Conservation (phyloP, 1,139 yeast genomes). For the Hansenula lynferdii region DNA sequence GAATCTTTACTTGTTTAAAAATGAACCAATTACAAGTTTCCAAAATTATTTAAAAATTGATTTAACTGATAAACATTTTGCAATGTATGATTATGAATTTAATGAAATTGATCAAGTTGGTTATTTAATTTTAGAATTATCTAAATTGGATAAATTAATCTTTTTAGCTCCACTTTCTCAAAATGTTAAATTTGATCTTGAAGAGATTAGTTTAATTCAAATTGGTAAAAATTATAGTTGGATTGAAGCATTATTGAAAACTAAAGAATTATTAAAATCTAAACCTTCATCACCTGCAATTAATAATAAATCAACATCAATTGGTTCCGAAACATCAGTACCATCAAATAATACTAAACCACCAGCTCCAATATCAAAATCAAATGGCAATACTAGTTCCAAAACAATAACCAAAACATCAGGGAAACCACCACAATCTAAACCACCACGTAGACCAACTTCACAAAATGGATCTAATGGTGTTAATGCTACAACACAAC, state of each 20-base stretch:
- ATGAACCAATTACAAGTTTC: constrained; percentile 23
- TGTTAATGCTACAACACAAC: neutral
- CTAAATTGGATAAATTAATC: constrained; percentile 51
- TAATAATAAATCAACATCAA: neutral
- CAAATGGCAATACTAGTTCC: neutral
- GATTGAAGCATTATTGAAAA: constrained; percentile 45
- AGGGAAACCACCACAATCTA: neutral
- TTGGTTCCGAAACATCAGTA: neutral
- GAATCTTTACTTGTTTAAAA: constrained; percentile 26
- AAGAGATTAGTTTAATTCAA: constrained; percentile 16
- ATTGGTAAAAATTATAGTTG: constrained; percentile 33
- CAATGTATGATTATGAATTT: constrained; percentile 77
- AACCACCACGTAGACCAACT: constrained; percentile 2
- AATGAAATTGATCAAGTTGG: constrained; percentile 51
- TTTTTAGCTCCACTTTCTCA: constrained; percentile 35
- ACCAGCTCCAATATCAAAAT: neutral
- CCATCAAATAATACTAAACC: neutral
- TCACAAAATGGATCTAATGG: neutral
- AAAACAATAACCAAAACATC: neutral
- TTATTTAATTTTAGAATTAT: constrained; percentile 58
- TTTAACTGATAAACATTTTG: constrained; percentile 55
- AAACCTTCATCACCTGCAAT: constrained; percentile 1
- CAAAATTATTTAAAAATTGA: constrained; percentile 46
- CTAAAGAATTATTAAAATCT: constrained; percentile 34
- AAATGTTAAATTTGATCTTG: constrained; percentile 7